Evolutionary conservation across 2,329 filamentous ascomycete genomes (phyloP).

Genomic region (Aureobasidium sp.): DNA sequence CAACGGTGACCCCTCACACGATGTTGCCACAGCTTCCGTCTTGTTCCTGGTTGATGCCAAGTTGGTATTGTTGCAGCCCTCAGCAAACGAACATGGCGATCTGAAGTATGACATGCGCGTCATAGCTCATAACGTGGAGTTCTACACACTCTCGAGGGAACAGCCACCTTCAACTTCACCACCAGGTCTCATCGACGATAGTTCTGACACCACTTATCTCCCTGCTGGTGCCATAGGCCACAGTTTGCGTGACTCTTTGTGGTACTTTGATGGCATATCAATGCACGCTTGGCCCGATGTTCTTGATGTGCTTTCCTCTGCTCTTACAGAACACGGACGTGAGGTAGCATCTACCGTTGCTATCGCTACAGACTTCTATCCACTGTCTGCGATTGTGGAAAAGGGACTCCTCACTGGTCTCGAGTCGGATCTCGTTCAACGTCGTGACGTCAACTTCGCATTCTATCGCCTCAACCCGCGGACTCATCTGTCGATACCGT

Average conservation of each 20-base stretch:
- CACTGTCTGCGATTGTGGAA: conserved; percentile 75
- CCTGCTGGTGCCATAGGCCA: conserved; percentile 29
- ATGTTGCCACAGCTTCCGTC: conserved; percentile 88
- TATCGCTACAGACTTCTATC: conserved; percentile 90
- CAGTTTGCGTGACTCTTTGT: conserved; percentile 76
- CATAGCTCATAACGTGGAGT: conserved; percentile 92
- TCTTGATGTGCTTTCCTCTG: conserved; percentile 70
- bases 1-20: conserved; percentile 89
- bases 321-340: conserved; percentile 56
- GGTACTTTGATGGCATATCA: conserved; percentile 85
- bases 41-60: conserved; percentile 97
- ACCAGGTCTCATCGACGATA: not conserved
- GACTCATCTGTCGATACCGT: conserved; percentile 90
- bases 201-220: conserved; percentile 16
- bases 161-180: conserved; percentile 48
- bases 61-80: conserved; percentile 83
- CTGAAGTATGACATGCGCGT: conserved; percentile 98
- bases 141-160: conserved; percentile 87
- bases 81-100: conserved; percentile 70
- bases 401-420: conserved; percentile 88
- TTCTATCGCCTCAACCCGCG: conserved; percentile 82
- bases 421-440: conserved; percentile 87
- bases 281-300: conserved; percentile 87
- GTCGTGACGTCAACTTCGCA: conserved; percentile 84
- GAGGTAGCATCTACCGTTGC: conserved; percentile 69